Base-by-base conservation (phyloP, 345 rosid species). In the Trapa bicornis region DNA sequence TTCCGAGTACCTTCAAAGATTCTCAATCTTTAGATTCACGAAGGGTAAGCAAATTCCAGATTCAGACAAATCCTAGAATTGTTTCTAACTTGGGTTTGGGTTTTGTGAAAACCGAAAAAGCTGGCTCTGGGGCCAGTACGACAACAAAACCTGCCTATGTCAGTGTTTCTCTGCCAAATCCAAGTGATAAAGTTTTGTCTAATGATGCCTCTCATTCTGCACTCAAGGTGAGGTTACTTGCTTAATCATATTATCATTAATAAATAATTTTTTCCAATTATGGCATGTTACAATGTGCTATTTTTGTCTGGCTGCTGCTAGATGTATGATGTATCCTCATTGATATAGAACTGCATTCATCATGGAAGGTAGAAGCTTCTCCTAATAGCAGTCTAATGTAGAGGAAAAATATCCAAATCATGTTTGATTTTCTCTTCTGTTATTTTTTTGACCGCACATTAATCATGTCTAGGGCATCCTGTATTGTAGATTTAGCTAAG, bases 21-120 rank as follows among this genome's bases (percentile, higher is more conserved):
- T 76, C 90, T 66, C 81, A 81, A 35, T 65, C 86, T 57, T 66
- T 77, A 47, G 94, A 86, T 75, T 66, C 87, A 6, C 86, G 75
- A 77, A 87, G 89, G 79, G 85, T 77, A 79, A 85, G 84, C 87
- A 89, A 84, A 79, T 68, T 95, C 75, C 96, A 95, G 86, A 89
- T 95, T 76, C 96, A 87, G 67, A 91, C 98, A 77, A 95, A 95
- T 80, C 99, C 97, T 72, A 87, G 94, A 81, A 89, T 91, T 80
- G 96, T 92, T 75, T 85, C 99, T 72, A 89, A 89, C 81, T 80
- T 91, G 83, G 87, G 86, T 64, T 68, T 82, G 73, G 91, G 91
- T 73, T 78, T 81, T 57, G 73, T 84, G 54, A 95, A 91, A 83
- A 69, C 80, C 58, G 85, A 85, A 5, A 95, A 86, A 83, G 94